phyloP scores from a whole-genome alignment of 164 flowering plant genomes.

The Liriodendron chinense region DNA sequence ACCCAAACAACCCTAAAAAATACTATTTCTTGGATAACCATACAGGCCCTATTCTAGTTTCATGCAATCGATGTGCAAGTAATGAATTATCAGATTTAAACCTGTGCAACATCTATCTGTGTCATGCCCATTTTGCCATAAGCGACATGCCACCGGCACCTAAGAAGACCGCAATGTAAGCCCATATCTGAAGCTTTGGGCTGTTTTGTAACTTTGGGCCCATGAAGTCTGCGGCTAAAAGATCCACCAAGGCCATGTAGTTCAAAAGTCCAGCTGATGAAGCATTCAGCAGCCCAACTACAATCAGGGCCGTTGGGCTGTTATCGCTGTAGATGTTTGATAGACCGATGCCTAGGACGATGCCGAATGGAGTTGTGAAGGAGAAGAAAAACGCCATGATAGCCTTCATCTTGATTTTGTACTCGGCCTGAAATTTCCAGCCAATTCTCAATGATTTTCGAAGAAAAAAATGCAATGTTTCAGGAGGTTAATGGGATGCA shows the following conservation, averaged over 20 bases:
- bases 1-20: no score
- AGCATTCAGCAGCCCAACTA: constrained; percentile 47
- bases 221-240: constrained; percentile 51
- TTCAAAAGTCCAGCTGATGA: constrained; percentile 48
- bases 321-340: constrained; percentile 38
- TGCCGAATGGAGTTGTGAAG: constrained; percentile 47
- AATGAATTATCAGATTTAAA: no score
- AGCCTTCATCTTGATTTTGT: constrained; percentile 25
- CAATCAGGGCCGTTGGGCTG: constrained; percentile 44
- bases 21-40: no score
- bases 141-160: constrained; percentile 60
- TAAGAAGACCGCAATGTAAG: constrained; percentile 41
- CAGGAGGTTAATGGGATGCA: no score
- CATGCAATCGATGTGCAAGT: no score
- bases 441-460: neutral
- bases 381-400: constrained; percentile 60
- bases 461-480: no score
- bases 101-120: no score
- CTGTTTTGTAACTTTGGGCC: constrained; percentile 43
- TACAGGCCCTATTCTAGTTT: no score
- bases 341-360: constrained; percentile 42
- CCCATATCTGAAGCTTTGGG: constrained; percentile 36
- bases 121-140: constrained; percentile 49
- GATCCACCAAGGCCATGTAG: constrained; percentile 64
- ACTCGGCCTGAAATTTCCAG: constrained; percentile 38